Conservation (phyloP, 2,329 filamentous ascomycete genomes). For the Biscogniauxia mediterranea region DNA sequence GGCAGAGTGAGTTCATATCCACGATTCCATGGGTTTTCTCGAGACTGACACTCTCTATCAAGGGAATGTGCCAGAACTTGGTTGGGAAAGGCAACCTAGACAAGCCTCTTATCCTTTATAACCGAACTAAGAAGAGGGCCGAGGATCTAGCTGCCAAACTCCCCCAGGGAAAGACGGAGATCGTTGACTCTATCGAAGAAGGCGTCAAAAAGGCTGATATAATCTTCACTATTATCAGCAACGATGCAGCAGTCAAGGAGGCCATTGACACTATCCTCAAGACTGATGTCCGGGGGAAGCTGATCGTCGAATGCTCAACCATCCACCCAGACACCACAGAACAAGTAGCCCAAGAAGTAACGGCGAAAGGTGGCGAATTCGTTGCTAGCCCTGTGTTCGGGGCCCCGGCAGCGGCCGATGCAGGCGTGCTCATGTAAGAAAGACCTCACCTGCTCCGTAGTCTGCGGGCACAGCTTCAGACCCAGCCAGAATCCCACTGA, state of each 20-base stretch:
- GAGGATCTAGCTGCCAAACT: constrained; percentile 62
- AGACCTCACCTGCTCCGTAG: background rate
- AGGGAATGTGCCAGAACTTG: constrained; percentile 85
- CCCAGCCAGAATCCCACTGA: background rate
- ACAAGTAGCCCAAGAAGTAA: constrained; percentile 57
- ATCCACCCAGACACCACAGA: constrained; percentile 81
- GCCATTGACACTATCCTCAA: constrained; percentile 59
- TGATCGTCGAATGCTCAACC: constrained; percentile 85
- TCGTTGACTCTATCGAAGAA: constrained; percentile 62
- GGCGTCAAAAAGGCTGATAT: constrained; percentile 69
- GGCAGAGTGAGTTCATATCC: constrained; percentile 58
- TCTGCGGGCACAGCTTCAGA: background rate
- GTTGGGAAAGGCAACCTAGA: constrained; percentile 72
- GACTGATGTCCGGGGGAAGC: constrained; percentile 62
- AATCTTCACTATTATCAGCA: constrained; percentile 78
- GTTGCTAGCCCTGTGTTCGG: constrained; percentile 70
- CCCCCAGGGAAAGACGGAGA: constrained; percentile 58
- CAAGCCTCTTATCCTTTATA: constrained; percentile 74
- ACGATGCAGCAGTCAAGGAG: constrained; percentile 69
- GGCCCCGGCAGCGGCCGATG: constrained; percentile 60
- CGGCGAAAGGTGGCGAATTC: constrained; percentile 65
- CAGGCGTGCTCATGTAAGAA: constrained; percentile 56
- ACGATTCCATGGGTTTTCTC: constrained; percentile 2
- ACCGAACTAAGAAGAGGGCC: constrained; percentile 69
- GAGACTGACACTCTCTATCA: constrained; percentile 14